Evolutionary conservation across 495 filamentous ascomycete species (phyloP), one percentile per base, ranked within the genome.

Genomic region (Hypoxylon crocopeplum): DNA sequence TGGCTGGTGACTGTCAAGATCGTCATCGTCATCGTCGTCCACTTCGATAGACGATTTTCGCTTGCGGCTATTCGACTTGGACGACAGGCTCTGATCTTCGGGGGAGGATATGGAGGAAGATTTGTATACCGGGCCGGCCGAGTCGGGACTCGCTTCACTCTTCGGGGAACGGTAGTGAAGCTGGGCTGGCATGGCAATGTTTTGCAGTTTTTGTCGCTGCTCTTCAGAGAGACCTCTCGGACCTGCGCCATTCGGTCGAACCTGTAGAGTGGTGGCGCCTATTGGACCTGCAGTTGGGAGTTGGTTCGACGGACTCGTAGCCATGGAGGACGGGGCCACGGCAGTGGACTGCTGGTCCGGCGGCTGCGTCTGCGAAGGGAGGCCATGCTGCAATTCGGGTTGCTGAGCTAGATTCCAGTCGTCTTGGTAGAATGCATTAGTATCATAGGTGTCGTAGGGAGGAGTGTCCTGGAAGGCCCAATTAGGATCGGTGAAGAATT

Each of bases 1-100:
- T 1, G 92, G 90, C 30, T 88, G 87, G 33, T 88, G 85, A 67
- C 85, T 84, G 5, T 78, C 80, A 19, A 78, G 74, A 8, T 79
- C 79, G 24, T 79, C 75, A 3, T 74, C 72, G 40, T 79, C 77
- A 24, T 82, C 80, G 5, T 78, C 73, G 2, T 76, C 77, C 17
- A 73, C 63, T 10, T 82, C 82, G 21, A 76, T 71, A 1, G 85
- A 85, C 1, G 81, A 82, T 73, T 90, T 90, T 25, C 88, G 80
- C 66, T 90, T 90, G 48, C 79, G 73, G 52, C 69, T 75, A 61
- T 71, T 71, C 42, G 75, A 67, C 48, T 84, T 84, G 45, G 75
- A 73, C 6, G 59, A 71, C n/a, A 73, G 77, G 8, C 67, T 60
- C 51, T 61, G 70, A 54, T 53, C 70, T 55, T 73, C 76, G 12